A percentile compares a stretch with the other conserved stretches of the same genome.
phyloP scores from a whole-genome alignment of 2,329 filamentous ascomycete species.

The Penicillium sp. region DNA sequence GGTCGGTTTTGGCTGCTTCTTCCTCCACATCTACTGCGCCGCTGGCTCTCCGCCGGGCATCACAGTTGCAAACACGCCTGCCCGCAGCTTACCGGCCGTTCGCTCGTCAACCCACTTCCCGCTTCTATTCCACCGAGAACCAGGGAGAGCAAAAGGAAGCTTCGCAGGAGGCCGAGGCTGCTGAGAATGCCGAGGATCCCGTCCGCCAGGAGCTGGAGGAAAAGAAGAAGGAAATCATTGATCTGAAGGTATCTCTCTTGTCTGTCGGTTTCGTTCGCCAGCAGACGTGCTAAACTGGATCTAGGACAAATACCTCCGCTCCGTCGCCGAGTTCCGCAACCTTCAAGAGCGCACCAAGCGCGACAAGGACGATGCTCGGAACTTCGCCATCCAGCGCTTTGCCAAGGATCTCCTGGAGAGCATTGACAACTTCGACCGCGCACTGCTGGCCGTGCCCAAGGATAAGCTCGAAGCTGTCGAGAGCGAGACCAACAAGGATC shows the following conservation, averaged over 20 bases:
- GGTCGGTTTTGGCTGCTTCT: slow-evolving; percentile 30
- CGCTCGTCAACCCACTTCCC: slow-evolving; percentile 33
- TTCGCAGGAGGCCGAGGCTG: slow-evolving; percentile 40
- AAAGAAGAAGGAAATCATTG: slow-evolving; percentile 69
- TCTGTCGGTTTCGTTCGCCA: neutral
- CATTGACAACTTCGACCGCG: slow-evolving; percentile 96
- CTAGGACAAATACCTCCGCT: slow-evolving; percentile 91
- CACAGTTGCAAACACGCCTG: slow-evolving; percentile 34
- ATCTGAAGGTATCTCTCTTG: slow-evolving; percentile 69
- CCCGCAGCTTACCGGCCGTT: slow-evolving; percentile 30
- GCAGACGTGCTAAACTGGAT: neutral
- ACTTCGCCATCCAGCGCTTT: slow-evolving; percentile 93
- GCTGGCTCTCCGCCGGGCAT: slow-evolving; percentile 34
- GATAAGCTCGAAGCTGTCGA: slow-evolving; percentile 63
- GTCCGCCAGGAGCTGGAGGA: slow-evolving; percentile 66
- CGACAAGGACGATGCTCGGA: slow-evolving; percentile 79
- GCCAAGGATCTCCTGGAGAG: slow-evolving; percentile 91
- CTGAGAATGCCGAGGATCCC: slow-evolving; percentile 48
- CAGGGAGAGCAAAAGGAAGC: slow-evolving; percentile 34
- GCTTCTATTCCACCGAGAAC: slow-evolving; percentile 47
- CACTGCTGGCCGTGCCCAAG: slow-evolving; percentile 71
- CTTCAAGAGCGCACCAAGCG: slow-evolving; percentile 91
- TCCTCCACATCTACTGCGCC: slow-evolving; percentile 35
- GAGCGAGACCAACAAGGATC: slow-evolving; percentile 63
- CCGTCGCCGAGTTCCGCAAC: slow-evolving; percentile 95